phyloP scores from a whole-genome alignment of 305 asterid genomes.

The Fraxinus velutina region DNA sequence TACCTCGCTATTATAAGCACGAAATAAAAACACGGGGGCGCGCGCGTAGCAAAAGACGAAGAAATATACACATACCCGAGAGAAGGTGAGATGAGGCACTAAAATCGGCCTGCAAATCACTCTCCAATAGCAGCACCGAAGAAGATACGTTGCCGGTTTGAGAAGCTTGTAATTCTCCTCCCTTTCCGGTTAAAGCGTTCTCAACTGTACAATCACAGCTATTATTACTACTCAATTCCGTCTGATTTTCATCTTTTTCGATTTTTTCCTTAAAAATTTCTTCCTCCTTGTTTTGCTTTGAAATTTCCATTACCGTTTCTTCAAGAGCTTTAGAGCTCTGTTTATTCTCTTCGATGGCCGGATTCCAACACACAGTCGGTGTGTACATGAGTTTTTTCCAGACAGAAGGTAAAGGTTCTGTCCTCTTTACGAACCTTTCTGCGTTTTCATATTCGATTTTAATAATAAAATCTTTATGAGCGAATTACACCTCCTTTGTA shows the following conservation, averaged over 20 bases:
- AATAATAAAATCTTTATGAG: neutral
- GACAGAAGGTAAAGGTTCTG: slow-evolving; percentile 25
- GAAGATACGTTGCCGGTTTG: slow-evolving; percentile 40
- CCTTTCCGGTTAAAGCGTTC: slow-evolving; percentile 5
- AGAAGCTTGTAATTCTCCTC: slow-evolving; percentile 26
- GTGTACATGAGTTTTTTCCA: slow-evolving; percentile 34
- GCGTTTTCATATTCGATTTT: neutral
- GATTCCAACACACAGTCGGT: slow-evolving; percentile 38
- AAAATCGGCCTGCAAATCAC: slow-evolving; percentile 32
- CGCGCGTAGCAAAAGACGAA: neutral
- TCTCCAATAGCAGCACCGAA: slow-evolving; percentile 28
- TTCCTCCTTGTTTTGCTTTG: slow-evolving; percentile 20
- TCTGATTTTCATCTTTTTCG: slow-evolving; percentile 27
- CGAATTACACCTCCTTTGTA: neutral
- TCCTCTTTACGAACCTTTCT: neutral
- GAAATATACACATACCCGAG: slow-evolving; percentile 35
- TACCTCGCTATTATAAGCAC: neutral
- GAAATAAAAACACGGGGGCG: neutral
- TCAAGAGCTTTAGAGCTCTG: slow-evolving; percentile 29
- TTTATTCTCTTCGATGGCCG: slow-evolving; percentile 41
- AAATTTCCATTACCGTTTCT: slow-evolving; percentile 15
- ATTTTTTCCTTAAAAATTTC: slow-evolving; percentile 20
- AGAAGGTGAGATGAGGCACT: slow-evolving; percentile 40
- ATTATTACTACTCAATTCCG: slow-evolving; percentile 25
- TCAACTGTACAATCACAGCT: slow-evolving; percentile 29